Evolutionary conservation across 2,329 filamentous ascomycete species (phyloP), one percentile per base, ranked within the genome.

Genomic region (Microcyclospora tardicrescens): DNA sequence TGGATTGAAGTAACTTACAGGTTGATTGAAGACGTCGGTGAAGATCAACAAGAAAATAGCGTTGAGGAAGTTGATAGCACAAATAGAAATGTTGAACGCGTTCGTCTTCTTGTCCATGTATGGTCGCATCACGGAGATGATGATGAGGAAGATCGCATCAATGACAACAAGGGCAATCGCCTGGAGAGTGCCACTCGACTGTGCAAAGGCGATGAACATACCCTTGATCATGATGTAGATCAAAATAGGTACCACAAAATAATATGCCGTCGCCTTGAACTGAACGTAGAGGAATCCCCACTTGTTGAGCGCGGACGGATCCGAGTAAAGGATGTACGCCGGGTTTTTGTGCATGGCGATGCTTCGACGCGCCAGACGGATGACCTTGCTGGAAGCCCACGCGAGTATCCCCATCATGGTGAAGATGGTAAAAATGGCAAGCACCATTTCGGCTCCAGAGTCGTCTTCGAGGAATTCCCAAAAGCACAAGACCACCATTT

Each of bases 61-160:
- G 63, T 91, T 93, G 54, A 95, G 61, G 61, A 95, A 93, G 69
- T 94, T 95, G 62, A 94, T 71, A 34, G 77, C 81, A 45, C 78
- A 81, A 53, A 95, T 95, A 43, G 85, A 75, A 55, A 96, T 94
- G 66, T 95, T 95, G 72, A 94, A 93, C 35, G 80, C 79, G 62
- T 95, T 96, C 44, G 85, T 94, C 67, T 87, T 89, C 76, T 94
- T 94, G 71, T 95, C 89, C 89, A 96, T 96, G 81, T 85, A 96
- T 13, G 89, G 89, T 43, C 84, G 79, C 49, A 95, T 66, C 38
- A 93, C 79, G 43, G 78, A 81, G 40, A 85, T 78, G 15, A 66
- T 77, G 51, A 94, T 81, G 40, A 96, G 71, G 51, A 82, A 79
- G 37, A 63, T 75, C 2, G 80, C 80, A 62, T 96, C 89, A 40